Percentiles rank a stretch among this genome's conserved stretches.
Evolutionary conservation across 1,139 yeast species (phyloP).

Genomic region (Blastobotrys malaysiensis): DNA sequence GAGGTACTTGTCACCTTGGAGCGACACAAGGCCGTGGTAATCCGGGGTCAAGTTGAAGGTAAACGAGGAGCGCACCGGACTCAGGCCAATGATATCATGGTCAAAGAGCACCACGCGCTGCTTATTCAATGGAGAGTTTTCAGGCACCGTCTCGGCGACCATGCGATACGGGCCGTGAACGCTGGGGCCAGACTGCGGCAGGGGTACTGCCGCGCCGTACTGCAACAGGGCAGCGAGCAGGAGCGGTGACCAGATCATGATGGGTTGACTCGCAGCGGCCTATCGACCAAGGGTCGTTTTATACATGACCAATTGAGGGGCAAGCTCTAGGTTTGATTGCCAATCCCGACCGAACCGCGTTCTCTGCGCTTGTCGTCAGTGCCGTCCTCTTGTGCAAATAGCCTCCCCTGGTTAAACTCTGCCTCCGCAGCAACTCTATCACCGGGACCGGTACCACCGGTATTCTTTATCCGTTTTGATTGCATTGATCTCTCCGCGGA

Average conservation of each 20-base stretch:
- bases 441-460: no score
- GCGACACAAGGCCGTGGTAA: background rate
- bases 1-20: background rate
- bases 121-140: background rate
- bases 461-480: no score
- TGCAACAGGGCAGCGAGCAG: background rate
- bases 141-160: background rate
- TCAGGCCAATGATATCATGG: background rate
- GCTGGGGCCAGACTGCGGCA: background rate
- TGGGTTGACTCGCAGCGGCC: background rate
- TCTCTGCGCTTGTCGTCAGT: no score
- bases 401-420: no score
- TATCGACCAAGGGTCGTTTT: background rate
- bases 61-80: background rate
- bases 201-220: background rate
- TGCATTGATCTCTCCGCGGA: no score
- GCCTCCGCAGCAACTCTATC: no score
- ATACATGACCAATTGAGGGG: background rate
- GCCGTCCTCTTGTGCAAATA: no score
- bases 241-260: background rate
- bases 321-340: background rate
- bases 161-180: background rate
- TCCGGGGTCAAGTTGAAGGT: background rate
- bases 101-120: background rate
- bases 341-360: no score